Evolutionary conservation across 2,329 filamentous ascomycete species (phyloP).

Genomic region (Penicillium crustosum): DNA sequence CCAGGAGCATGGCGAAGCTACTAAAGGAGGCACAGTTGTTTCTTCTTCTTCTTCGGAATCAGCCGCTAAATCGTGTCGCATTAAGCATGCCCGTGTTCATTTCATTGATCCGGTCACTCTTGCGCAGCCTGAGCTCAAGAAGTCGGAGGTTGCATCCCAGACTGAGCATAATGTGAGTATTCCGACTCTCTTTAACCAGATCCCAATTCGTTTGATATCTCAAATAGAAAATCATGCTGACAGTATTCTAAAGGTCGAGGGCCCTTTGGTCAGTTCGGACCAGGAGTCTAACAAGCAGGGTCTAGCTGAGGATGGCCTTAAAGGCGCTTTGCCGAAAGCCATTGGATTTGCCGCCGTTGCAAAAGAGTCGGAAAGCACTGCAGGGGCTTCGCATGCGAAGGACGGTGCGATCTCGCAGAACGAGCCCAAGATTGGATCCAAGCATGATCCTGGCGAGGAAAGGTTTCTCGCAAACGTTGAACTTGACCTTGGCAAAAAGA

Average conservation of each 20-base stretch:
- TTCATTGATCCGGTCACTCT: neutral
- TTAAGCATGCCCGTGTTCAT: neutral
- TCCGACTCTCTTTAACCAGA: too few relatives aligned
- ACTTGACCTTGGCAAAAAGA: slow-evolving; percentile 10
- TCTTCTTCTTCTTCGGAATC: neutral
- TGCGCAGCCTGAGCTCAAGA: neutral
- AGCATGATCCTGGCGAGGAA: slow-evolving; percentile 7
- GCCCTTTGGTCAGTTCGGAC: neutral
- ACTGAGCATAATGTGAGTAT: neutral
- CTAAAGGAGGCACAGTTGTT: too few relatives aligned
- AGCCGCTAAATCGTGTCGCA: too few relatives aligned
- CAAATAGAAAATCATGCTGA: neutral
- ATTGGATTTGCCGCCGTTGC: neutral
- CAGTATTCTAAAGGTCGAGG: neutral
- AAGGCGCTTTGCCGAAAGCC: neutral
- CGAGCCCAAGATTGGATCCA: neutral
- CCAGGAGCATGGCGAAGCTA: neutral
- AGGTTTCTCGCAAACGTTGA: neutral
- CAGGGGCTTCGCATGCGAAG: neutral
- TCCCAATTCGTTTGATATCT: neutral
- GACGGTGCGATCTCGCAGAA: neutral
- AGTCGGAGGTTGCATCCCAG: neutral
- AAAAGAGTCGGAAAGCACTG: neutral
- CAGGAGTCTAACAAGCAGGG: neutral
- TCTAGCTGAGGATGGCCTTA: neutral